Base-by-base conservation (phyloP, 169 alveolate species). In the Plasmodium malariae region DNA sequence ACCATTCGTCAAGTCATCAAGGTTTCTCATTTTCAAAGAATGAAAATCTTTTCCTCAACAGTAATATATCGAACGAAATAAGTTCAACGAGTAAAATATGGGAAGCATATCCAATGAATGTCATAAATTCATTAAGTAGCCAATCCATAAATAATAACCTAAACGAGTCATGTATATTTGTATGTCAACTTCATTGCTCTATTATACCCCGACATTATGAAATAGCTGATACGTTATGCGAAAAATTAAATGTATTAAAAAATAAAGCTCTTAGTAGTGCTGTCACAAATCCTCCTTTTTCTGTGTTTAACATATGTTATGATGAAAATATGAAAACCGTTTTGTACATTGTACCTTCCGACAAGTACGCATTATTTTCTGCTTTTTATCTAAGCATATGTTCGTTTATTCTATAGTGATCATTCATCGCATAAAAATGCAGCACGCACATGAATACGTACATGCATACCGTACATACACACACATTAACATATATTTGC, bases 121-220 rank as follows among this genome's bases (percentile, higher is more conserved):
- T n/a, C n/a, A n/a, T n/a, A n/a, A n/a, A n/a, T n/a, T n/a, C n/a
- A n/a, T n/a, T 17, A 17, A 55, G 12, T 17, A 19, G 19, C 7
- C 67, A 55, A 19, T 3, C 0, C 19, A n/a, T 17, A 14, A 19
- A 48, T 48, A 4, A 48, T 48, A 36, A 70, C 34, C 0, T 17
- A 24, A 36, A 71, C 21, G 68, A 71, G 21, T 26, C 51, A 36
- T 71, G 28, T 57, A 19, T 48, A 34, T 71, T 49, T 11, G 26
- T 71, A 34, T 71, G 85, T 57, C 85, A 49, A 49, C 48, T 71
- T 36, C 85, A 71, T 49, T 71, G 85, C 12, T 32, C 60, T 26
- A 28, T 48, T 49, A 14, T 48, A 11, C 49, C 85, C 1, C 85
- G 37, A 19, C 30, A 49, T 4, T 2, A 71, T 19, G 51, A 49